Evolutionary conservation across 2,329 filamentous ascomycete species (phyloP).

Genomic region (Aspergillus sclerotialis): DNA sequence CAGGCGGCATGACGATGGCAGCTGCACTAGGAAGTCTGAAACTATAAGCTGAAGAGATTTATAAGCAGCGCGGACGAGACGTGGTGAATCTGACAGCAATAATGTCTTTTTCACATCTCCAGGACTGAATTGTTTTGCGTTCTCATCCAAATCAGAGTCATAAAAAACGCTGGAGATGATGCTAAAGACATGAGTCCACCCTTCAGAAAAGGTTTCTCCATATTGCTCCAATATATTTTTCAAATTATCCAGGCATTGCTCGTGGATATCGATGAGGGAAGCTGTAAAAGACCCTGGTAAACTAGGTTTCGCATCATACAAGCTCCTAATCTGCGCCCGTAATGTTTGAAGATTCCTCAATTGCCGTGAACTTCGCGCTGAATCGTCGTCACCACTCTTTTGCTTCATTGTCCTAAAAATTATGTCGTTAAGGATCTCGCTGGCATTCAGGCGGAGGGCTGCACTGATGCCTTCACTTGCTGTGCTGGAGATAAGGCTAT

Average conservation of each 20-base stretch:
- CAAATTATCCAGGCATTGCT: conserved; percentile 69
- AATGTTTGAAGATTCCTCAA: conserved; percentile 63
- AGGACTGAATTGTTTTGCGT: conserved; percentile 7
- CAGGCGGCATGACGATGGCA: conserved; percentile 64
- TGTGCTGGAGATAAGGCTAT: conserved; percentile 44
- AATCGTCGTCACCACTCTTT: conserved; percentile 30
- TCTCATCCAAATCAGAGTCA: conserved; percentile 30
- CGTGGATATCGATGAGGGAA: conserved; percentile 72
- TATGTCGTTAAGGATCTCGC: conserved; percentile 52
- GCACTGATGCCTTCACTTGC: conserved; percentile 30
- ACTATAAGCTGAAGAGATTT: conserved; percentile 85
- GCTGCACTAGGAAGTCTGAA: conserved; percentile 79
- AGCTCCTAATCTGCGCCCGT: conserved; percentile 51
- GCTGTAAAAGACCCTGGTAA: conserved; percentile 53
- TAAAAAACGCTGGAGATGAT: conserved; percentile 79
- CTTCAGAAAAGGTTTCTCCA: conserved; percentile 72
- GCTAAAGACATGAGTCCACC: conserved; percentile 80
- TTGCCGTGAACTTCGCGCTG: conserved; percentile 57
- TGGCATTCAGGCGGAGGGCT: conserved; percentile 45
- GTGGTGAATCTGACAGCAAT: conserved; percentile 49
- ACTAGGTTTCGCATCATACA: conserved; percentile 50
- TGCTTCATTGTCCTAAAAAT: conserved; percentile 38
- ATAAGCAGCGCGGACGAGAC: conserved; percentile 79
- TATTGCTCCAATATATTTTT: conserved; percentile 80
- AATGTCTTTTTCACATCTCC: conserved; percentile 12